Evolutionary conservation across 2,329 filamentous ascomycete species (phyloP).

Genomic region (Macroventuria anomochaeta): DNA sequence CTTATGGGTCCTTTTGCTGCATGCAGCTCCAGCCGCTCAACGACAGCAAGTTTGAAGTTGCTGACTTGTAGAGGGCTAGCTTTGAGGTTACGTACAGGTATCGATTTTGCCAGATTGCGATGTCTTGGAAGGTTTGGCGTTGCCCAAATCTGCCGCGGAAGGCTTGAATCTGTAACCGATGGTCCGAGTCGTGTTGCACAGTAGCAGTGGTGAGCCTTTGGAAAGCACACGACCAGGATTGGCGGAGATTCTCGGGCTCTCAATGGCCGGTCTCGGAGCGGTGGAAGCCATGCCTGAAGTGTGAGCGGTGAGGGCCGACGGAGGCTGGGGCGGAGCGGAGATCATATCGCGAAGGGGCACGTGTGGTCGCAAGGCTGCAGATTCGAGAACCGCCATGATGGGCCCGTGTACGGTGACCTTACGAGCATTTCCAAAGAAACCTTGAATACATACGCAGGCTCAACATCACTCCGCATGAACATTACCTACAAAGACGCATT

Average conservation of each 20-base stretch:
- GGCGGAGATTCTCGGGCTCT: conserved; percentile 25
- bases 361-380: conserved; percentile 25
- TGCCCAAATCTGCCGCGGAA: conserved; percentile 17
- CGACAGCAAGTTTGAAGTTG: conserved; percentile 28
- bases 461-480: conserved; percentile 7
- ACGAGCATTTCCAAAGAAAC: conserved; percentile 8
- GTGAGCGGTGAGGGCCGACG: conserved; percentile 29
- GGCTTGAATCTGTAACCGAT: conserved; percentile 12
- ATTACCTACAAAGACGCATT: conserved; percentile 10
- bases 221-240: conserved; percentile 19
- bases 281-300: conserved; percentile 32
- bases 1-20: conserved; percentile 9
- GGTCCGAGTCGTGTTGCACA: conserved; percentile 21
- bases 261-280: conserved; percentile 28
- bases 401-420: not conserved
- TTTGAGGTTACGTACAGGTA: conserved; percentile 32
- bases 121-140: conserved; percentile 24
- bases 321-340: conserved; percentile 34
- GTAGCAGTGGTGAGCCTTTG: conserved; percentile 11
- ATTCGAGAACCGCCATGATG: conserved; percentile 8
- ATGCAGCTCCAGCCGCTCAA: conserved; percentile 14
- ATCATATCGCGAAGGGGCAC: conserved; percentile 28
- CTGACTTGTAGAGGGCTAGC: conserved; percentile 23
- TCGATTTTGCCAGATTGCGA: conserved; percentile 18
- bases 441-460: not conserved